phyloP scores from a whole-genome alignment of 495 filamentous ascomycete genomes.

The Astrothelium subdiscretum region DNA sequence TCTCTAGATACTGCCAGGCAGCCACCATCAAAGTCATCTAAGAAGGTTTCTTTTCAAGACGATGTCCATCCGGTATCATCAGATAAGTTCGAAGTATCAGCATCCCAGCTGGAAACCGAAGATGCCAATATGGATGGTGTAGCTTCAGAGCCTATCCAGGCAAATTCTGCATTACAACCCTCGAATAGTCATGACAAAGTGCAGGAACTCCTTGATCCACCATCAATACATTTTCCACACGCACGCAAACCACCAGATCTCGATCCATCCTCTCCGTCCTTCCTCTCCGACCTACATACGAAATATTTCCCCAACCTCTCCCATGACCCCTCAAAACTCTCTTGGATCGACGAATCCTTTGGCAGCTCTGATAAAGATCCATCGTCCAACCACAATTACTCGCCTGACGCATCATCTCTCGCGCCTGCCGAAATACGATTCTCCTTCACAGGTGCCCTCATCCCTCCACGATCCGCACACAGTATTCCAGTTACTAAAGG shows the following conservation, averaged over 20 bases:
- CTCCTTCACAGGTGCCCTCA: slow-evolving; percentile 65
- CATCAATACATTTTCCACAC: slow-evolving; percentile 17
- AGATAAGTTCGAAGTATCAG: background rate
- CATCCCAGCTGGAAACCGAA: background rate
- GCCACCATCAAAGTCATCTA: slow-evolving; percentile 2
- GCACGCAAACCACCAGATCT: slow-evolving; percentile 44
- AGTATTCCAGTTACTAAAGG: slow-evolving; percentile 62
- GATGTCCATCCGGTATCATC: background rate
- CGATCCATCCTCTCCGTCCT: slow-evolving; percentile 69
- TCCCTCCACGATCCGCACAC: slow-evolving; percentile 62
- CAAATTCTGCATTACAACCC: background rate
- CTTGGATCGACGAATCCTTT: slow-evolving; percentile 65
- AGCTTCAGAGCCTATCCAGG: background rate
- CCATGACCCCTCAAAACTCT: slow-evolving; percentile 69
- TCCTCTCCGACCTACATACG: slow-evolving; percentile 69
- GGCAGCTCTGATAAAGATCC: slow-evolving; percentile 28
- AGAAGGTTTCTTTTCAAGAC: slow-evolving; percentile 21
- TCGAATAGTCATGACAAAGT: background rate
- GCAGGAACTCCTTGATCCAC: background rate
- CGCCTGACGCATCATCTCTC: slow-evolving; percentile 59
- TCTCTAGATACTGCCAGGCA: slow-evolving; percentile 3
- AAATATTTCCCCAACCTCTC: slow-evolving; percentile 89
- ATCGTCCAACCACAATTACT: slow-evolving; percentile 51
- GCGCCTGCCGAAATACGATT: slow-evolving; percentile 74
- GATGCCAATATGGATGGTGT: background rate